These are phyloP conservation scores for Gnaphalium uliginosum DNA, from an alignment of 129 eudicot genomes.

Conservation along the genomic window DNA sequence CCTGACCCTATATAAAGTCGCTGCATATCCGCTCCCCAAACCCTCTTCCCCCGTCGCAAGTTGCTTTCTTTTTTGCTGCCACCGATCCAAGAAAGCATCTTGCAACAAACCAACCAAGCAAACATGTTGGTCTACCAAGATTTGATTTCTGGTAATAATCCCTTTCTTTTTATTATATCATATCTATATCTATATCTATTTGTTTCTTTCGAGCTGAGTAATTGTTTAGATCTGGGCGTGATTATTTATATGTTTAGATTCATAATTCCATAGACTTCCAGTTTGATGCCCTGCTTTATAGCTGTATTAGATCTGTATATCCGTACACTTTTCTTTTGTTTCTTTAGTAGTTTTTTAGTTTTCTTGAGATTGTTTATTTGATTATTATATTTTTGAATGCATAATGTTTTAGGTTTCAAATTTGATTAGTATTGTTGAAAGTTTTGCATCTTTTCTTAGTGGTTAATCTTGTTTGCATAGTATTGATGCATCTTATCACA, in stretches of 20 bases:
- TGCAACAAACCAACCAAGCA: slow-evolving; percentile 6
- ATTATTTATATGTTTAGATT: background rate
- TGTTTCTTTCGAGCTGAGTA: background rate
- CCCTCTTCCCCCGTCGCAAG: slow-evolving; percentile 37
- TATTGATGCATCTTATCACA: background rate
- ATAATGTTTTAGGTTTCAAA: background rate
- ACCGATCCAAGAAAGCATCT: slow-evolving; percentile 38
- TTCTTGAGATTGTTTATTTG: background rate
- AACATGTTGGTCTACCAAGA: slow-evolving; percentile 72
- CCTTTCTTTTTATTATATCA: background rate
- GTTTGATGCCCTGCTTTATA: slow-evolving; percentile 23
- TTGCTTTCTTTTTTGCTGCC: slow-evolving; percentile 10
- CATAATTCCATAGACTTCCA: background rate
- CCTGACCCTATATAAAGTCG: slow-evolving; percentile 32
- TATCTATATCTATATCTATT: background rate
- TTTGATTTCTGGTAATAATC: slow-evolving; percentile 47
- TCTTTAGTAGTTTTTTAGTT: background rate
- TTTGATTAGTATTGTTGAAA: background rate
- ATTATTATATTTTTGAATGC: background rate
- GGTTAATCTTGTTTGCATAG: background rate
- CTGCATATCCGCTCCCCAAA: slow-evolving; percentile 27
- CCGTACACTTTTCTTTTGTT: background rate
- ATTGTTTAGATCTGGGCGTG: slow-evolving; percentile 21
- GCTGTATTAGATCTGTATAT: slow-evolving; percentile 29
- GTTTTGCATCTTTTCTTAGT: background rate